phyloP scores from a whole-genome alignment of 345 rosid species.

The Gossypium ekmanianum region DNA sequence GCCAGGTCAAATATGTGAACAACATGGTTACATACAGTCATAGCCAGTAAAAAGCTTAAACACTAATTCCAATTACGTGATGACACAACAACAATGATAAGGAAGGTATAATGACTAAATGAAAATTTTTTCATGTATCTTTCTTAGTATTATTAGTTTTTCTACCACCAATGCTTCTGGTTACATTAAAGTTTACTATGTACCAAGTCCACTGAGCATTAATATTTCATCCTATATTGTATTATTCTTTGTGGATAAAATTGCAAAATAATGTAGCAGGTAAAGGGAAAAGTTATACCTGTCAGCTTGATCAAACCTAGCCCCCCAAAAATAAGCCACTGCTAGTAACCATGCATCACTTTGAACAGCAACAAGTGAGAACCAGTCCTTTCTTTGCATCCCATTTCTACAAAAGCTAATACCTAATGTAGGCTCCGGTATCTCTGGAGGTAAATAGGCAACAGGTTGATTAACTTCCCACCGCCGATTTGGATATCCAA shows the following conservation, averaged over 20 bases:
- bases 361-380: conserved; percentile 75
- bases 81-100: neutral
- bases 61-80: neutral
- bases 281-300: conserved; percentile 37
- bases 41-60: neutral
- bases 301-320: conserved; percentile 68
- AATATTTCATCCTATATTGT: neutral
- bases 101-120: neutral
- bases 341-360: conserved; percentile 80
- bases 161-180: neutral
- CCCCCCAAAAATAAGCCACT: conserved; percentile 75
- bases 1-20: neutral
- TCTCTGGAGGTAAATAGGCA: conserved; percentile 88
- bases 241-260: too few relatives aligned
- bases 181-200: neutral
- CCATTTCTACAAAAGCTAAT: conserved; percentile 86
- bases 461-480: conserved; percentile 90
- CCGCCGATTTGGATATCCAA: conserved; percentile 62
- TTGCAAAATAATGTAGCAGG: neutral
- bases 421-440: conserved; percentile 86
- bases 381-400: conserved; percentile 74
- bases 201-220: neutral
- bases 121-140: neutral
- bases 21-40: neutral
- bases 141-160: too few relatives aligned